phyloP scores from a whole-genome alignment of 2,329 filamentous ascomycete species.

The Talaromyces islandicus region DNA sequence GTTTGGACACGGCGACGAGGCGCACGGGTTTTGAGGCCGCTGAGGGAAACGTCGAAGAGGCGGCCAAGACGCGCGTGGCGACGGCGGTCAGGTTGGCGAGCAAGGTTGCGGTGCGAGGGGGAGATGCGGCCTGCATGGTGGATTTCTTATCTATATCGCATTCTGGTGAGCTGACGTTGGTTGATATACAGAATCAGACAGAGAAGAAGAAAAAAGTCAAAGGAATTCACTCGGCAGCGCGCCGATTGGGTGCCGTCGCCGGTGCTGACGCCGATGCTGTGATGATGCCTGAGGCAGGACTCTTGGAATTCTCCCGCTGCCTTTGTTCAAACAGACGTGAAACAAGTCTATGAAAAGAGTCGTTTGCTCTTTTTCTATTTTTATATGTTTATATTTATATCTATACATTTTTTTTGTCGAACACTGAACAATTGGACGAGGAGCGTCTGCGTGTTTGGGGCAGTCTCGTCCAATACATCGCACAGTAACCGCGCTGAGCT shows the following conservation, averaged over 20 bases:
- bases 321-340: no score
- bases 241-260: not conserved
- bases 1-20: constrained; percentile 90
- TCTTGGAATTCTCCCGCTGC: no score
- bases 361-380: not conserved
- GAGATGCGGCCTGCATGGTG: constrained; percentile 18
- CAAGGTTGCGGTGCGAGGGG: constrained; percentile 58
- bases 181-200: not conserved
- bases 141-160: not conserved
- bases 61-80: constrained; percentile 50
- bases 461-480: not conserved
- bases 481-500: not conserved
- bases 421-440: not conserved
- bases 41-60: constrained; percentile 2
- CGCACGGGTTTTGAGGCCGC: constrained; percentile 46
- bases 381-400: no score
- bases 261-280: no score
- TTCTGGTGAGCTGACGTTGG: no score
- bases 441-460: not conserved
- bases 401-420: no score
- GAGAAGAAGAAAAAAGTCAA: not conserved
- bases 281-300: not conserved
- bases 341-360: not conserved
- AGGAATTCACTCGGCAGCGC: not conserved
- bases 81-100: constrained; percentile 58